Base-by-base conservation (phyloP, 495 filamentous ascomycete species). In the Aspergillus egyptiacus region DNA sequence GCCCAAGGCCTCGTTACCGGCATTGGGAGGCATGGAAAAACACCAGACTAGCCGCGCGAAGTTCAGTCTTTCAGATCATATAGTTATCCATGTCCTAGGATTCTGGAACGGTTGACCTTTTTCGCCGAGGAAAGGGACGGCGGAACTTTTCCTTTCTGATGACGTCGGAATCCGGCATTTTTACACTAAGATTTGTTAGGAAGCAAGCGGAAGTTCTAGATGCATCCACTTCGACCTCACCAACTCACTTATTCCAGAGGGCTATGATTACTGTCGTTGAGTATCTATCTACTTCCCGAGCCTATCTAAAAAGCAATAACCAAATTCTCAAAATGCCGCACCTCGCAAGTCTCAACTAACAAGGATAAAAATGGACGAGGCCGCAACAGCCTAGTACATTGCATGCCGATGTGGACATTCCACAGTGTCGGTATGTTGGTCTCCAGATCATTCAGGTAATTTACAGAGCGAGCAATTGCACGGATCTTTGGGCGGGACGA, bases 151-250 rank as follows among this genome's bases (percentile, higher is more conserved):
- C 20, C 40, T 39, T 40, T 40, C 35, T 48, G 14, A 40, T 53
- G 50, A 53, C 46, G 51, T 54, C 39, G 33, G 50, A 41, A 31
- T 31, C 28, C 28, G 28, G 28, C 28, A 11, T 11, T 6, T 10
- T 10, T 31, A 6, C 28, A 27, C 24, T 5, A 8, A n/a, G n/a
- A n/a, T n/a, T n/a, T n/a, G n/a, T n/a, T n/a, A n/a, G n/a, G n/a
- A n/a, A n/a, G n/a, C n/a, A n/a, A n/a, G n/a, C n/a, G n/a, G n/a
- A n/a, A n/a, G n/a, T n/a, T n/a, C n/a, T n/a, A n/a, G n/a, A n/a
- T n/a, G n/a, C n/a, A n/a, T n/a, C n/a, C n/a, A n/a, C n/a, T n/a
- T n/a, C n/a, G n/a, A n/a, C n/a, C n/a, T n/a, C n/a, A n/a, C n/a
- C n/a, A n/a, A n/a, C n/a, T n/a, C n/a, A n/a, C n/a, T n/a, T n/a